Conservation (phyloP, 495 filamentous ascomycete species). For the Penicillium desertorum region DNA sequence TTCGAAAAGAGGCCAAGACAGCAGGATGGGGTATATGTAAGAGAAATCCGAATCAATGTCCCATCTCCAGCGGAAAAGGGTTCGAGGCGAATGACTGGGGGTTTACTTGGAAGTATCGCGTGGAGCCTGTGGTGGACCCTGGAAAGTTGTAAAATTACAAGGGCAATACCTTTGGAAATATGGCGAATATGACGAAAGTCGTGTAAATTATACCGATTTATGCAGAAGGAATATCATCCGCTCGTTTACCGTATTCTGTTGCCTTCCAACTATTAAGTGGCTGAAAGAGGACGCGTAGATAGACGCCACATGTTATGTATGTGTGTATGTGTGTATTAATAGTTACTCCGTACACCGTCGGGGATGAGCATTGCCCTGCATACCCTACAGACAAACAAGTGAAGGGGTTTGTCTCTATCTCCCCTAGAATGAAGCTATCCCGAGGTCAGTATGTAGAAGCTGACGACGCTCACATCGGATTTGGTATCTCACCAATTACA, state of each 20-base stretch:
- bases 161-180: background rate
- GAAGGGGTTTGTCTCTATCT: background rate
- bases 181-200: background rate
- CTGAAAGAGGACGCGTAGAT: too few relatives aligned
- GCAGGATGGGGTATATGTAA: constrained; percentile 12
- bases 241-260: constrained; percentile 5
- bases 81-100: constrained; percentile 1
- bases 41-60: background rate
- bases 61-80: constrained; percentile 1
- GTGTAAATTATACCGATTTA: background rate
- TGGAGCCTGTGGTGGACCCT: background rate
- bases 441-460: background rate
- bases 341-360: too few relatives aligned
- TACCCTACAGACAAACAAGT: background rate
- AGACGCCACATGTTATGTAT: too few relatives aligned
- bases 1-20: background rate
- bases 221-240: background rate
- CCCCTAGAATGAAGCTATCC: background rate
- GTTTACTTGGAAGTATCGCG: background rate
- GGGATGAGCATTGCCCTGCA: too few relatives aligned
- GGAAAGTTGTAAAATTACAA: background rate
- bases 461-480: constrained; percentile 4
- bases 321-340: too few relatives aligned
- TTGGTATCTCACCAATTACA: background rate
- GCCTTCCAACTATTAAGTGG: too few relatives aligned